Percentiles rank a stretch among this genome's conserved stretches.
Evolutionary conservation across 169 alveolate genomes (phyloP).

Genomic region (Plasmodium billcollinsi): DNA sequence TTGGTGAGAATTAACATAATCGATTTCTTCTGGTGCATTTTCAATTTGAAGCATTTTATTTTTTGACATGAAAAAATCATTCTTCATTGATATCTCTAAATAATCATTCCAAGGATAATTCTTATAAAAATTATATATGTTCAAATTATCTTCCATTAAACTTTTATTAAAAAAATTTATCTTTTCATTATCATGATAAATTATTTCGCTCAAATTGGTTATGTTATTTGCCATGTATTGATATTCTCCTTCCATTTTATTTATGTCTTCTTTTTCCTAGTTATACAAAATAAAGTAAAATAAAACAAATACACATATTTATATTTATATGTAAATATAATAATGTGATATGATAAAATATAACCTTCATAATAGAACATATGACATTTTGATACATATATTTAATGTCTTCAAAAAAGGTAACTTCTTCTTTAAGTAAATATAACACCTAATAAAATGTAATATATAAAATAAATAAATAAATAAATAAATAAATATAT

Average conservation of each 20-base stretch:
- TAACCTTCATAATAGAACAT: conserved; percentile 53
- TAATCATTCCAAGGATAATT: conserved; percentile 56
- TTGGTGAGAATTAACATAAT: conserved; percentile 22
- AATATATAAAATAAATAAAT: no score
- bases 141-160: conserved; percentile 39
- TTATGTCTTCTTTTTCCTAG: conserved; percentile 37
- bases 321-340: neutral
- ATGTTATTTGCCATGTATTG: conserved; percentile 41
- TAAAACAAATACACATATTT: conserved; percentile 1
- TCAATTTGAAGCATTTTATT: conserved; percentile 44
- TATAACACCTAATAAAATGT: conserved; percentile 10
- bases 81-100: conserved; percentile 43
- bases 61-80: conserved; percentile 36
- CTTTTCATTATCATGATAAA: conserved; percentile 55
- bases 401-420: conserved; percentile 36
- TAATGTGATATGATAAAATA: neutral
- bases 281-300: neutral
- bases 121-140: conserved; percentile 29
- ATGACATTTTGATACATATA: conserved; percentile 30
- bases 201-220: conserved; percentile 34
- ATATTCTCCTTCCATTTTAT: conserved; percentile 38
- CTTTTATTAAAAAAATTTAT: conserved; percentile 38
- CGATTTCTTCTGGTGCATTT: conserved; percentile 39
- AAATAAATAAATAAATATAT: neutral
- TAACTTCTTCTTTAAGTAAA: conserved; percentile 37